These are phyloP conservation scores for Gossypium sturtianum DNA, from an alignment of 345 rosid genomes.

Conservation along the genomic window DNA sequence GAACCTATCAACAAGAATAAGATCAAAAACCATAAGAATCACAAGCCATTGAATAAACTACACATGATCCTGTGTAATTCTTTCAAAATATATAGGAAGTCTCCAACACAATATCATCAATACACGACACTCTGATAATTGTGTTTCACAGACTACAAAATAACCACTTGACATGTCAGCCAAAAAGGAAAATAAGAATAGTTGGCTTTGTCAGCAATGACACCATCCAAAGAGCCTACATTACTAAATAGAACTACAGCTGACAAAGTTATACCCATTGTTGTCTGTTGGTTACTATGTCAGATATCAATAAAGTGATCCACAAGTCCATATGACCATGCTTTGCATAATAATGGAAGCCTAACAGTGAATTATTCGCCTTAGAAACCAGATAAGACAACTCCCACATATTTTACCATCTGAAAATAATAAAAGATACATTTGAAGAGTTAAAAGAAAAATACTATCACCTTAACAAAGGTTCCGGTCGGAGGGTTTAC, in stretches of 20 bases:
- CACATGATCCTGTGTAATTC: background rate
- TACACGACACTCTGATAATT: background rate
- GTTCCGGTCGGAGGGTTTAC: slow-evolving; percentile 56
- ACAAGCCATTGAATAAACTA: background rate
- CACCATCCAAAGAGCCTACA: background rate
- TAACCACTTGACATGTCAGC: background rate
- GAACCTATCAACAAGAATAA: slow-evolving; percentile 41
- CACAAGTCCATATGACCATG: too few species aligned
- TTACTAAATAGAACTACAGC: background rate
- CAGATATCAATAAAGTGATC: too few species aligned
- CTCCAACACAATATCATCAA: background rate
- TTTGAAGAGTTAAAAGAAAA: background rate
- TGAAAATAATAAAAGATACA: background rate
- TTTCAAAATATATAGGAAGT: background rate
- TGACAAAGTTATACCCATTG: background rate
- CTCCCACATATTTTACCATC: background rate
- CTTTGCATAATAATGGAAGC: too few species aligned
- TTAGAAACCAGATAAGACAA: background rate
- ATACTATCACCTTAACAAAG: slow-evolving; percentile 72
- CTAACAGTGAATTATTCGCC: background rate
- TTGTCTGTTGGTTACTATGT: background rate
- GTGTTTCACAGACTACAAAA: background rate
- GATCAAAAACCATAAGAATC: background rate
- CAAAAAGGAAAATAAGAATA: background rate
- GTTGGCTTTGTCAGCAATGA: background rate